These are phyloP conservation scores for Lenzites betulinus DNA, from an alignment of 768 basidiomycete species.

Conservation along the genomic window DNA sequence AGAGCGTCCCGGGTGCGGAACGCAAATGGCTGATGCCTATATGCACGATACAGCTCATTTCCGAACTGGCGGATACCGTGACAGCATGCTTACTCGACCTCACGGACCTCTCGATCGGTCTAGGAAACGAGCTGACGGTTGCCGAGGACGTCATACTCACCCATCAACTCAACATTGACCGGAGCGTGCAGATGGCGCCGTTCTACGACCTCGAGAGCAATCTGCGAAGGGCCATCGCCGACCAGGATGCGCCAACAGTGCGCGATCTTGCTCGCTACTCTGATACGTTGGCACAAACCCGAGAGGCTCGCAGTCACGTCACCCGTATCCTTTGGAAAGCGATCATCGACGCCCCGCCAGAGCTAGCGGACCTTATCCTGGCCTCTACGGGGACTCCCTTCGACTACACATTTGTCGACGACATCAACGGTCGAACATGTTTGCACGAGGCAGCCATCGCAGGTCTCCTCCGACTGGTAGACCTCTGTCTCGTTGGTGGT, in stretches of 20 bases:
- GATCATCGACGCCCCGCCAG: slow-evolving; percentile 74
- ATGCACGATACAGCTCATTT: slow-evolving; percentile 67
- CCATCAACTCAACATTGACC: slow-evolving; percentile 69
- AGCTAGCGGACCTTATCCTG: slow-evolving; percentile 75
- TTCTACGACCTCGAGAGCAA: slow-evolving; percentile 89
- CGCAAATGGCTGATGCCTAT: neutral
- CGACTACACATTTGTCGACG: slow-evolving; percentile 91
- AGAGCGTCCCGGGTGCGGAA: neutral
- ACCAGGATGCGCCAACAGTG: slow-evolving; percentile 60
- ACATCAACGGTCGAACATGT: slow-evolving; percentile 94
- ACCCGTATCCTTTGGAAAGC: slow-evolving; percentile 96
- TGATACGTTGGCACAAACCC: slow-evolving; percentile 61
- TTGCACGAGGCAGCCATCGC: slow-evolving; percentile 92
- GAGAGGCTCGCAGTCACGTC: slow-evolving; percentile 64
- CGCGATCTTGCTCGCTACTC: slow-evolving; percentile 72
- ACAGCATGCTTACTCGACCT: slow-evolving; percentile 80
- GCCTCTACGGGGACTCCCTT: slow-evolving; percentile 67
- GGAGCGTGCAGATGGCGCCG: slow-evolving; percentile 62
- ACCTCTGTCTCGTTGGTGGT: slow-evolving; percentile 74
- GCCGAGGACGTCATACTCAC: slow-evolving; percentile 69
- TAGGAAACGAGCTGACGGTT: slow-evolving; percentile 79
- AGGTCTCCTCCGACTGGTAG: slow-evolving; percentile 74
- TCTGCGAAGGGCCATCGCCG: slow-evolving; percentile 73
- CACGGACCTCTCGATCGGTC: slow-evolving; percentile 71
- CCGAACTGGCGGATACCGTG: slow-evolving; percentile 91